Evolutionary conservation across 768 basidiomycete species (phyloP).

Genomic region (Leccinum ochraceum): DNA sequence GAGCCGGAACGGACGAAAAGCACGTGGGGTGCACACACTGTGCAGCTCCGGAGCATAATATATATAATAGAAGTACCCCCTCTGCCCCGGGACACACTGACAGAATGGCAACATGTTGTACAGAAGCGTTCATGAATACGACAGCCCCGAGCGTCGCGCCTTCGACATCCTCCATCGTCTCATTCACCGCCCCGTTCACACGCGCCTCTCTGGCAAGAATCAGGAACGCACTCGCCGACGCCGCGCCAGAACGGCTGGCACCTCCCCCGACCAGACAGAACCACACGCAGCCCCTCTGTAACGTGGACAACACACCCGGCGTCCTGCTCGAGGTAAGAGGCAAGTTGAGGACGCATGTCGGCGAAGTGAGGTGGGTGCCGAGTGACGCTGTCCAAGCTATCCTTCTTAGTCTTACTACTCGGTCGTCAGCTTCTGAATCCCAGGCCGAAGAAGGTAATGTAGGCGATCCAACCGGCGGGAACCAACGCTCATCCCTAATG

Average conservation of each 20-base stretch:
- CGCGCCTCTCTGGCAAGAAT: slow-evolving; percentile 35
- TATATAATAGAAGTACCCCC: too few relatives aligned
- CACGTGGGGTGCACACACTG: too few relatives aligned
- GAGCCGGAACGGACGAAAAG: too few relatives aligned
- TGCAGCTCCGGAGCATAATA: too few relatives aligned
- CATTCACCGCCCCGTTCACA: slow-evolving; percentile 42
- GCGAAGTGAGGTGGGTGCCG: slow-evolving; percentile 69
- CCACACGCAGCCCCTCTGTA: slow-evolving; percentile 74
- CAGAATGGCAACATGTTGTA: slow-evolving; percentile 29
- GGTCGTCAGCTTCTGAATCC: slow-evolving; percentile 51
- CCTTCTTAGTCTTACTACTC: background rate
- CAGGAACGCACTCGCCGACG: slow-evolving; percentile 27
- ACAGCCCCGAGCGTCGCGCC: slow-evolving; percentile 1
- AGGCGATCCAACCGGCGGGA: slow-evolving; percentile 10
- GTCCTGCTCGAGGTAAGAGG: slow-evolving; percentile 68
- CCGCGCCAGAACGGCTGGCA: slow-evolving; percentile 9
- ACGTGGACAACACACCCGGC: slow-evolving; percentile 64
- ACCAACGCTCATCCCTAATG: slow-evolving; percentile 4
- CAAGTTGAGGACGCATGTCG: slow-evolving; percentile 65
- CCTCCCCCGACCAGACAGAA: slow-evolving; percentile 28
- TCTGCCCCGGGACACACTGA: background rate
- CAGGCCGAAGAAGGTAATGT: slow-evolving; percentile 62
- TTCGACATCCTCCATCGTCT: slow-evolving; percentile 24
- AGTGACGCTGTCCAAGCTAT: background rate
- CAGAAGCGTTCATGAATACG: slow-evolving; percentile 24